Base-by-base conservation (phyloP, 2,329 filamentous ascomycete genomes). In the Blastomyces silverae region DNA sequence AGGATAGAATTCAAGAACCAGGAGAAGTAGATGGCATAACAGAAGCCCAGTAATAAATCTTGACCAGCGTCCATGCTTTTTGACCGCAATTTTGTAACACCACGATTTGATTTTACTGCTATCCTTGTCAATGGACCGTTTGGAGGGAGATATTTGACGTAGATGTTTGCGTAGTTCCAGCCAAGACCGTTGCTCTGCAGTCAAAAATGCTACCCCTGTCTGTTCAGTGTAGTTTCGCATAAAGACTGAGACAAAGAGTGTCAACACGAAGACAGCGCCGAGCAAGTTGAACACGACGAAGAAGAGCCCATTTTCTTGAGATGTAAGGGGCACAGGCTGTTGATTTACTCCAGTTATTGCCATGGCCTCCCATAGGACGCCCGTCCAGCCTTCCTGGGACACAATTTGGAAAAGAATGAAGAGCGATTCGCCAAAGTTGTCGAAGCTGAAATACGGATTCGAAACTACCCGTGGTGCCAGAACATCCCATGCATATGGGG, bases 201-300 rank as follows among this genome's bases (percentile, higher is more conserved):
- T 99, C 71, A 99, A 80, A 75, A 93, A 99, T 2, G 94, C 94
- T 55, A 99, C 94, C 1, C 94, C 94, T 0, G 94, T 99, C 77
- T 97, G 92, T 77, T 99, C 94, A 0, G 94, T 99, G 77, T 99
- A 99, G 76, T 97, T 99, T 67, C 94, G 91, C 94, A 99, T 99
- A 76, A 99, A 99, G 67, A 99, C 94, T 64, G 94, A 97, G 59
- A 99, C 95, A 76, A 99, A 99, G 73, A 99, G 81, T 0, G 94
- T 99, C 73, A 99, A 83, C 67, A 99, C 89, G 78, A 99, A 99
- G 68, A 99, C 93, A 0, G 94, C 94, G 42, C 92, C 92, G 71
- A 99, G 83, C 74, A 99, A 85, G 78, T 99, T 99, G 86, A 97
- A 99, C 4, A 93, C 83, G 64, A 99, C 86, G 74, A 99, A 97